These are phyloP conservation scores for Fusarium sp. DNA, from an alignment of 2,329 filamentous ascomycete genomes.

Conservation along the genomic window DNA sequence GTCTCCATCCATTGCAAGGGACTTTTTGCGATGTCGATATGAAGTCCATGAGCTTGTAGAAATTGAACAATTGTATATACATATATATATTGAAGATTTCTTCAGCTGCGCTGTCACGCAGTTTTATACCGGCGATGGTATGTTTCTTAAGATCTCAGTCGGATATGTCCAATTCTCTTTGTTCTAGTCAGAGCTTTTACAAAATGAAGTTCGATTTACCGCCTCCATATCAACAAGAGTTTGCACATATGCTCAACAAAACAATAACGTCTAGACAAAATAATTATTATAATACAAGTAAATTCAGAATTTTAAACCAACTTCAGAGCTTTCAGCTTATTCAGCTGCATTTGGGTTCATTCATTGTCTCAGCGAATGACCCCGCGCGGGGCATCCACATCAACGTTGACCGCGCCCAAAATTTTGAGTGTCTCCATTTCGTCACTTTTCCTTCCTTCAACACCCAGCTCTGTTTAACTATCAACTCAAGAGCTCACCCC, in stretches of 20 bases:
- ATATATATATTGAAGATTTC: too few relatives aligned
- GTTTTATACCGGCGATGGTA: too few relatives aligned
- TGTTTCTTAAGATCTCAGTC: too few relatives aligned
- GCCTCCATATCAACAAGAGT: too few relatives aligned
- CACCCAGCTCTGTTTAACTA: not conserved
- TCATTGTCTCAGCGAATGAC: conserved; percentile 40
- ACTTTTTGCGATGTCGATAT: conserved; percentile 3
- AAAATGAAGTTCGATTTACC: too few relatives aligned
- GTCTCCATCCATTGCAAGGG: not conserved
- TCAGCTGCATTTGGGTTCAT: conserved; percentile 5
- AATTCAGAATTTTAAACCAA: too few relatives aligned
- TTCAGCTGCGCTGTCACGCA: too few relatives aligned
- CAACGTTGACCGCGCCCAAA: conserved; percentile 33
- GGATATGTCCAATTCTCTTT: not conserved
- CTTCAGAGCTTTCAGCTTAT: conserved; percentile 13
- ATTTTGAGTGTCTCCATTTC: conserved; percentile 41
- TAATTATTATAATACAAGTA: not conserved
- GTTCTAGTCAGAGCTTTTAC: not conserved
- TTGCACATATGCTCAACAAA: not conserved
- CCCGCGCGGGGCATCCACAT: conserved; percentile 47
- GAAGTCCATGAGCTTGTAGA: not conserved
- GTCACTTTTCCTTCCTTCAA: conserved; percentile 34
- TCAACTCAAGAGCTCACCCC: not conserved
- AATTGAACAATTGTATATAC: too few relatives aligned
- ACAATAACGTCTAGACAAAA: not conserved